Evolutionary conservation across 169 alveolate genomes (phyloP), one percentile per base, ranked within the genome.

Genomic region (Cryptosporidium muris): DNA sequence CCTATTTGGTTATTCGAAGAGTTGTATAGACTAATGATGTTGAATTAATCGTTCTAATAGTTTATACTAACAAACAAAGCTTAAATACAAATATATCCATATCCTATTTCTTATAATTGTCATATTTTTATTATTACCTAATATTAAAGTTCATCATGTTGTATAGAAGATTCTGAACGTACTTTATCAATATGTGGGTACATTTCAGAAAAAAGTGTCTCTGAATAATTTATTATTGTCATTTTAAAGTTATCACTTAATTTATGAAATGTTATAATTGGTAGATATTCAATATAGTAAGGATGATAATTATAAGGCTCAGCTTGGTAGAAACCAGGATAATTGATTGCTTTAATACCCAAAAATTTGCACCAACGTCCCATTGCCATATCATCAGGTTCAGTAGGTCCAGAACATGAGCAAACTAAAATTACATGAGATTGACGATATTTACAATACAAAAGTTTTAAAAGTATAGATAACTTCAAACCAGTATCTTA

Each of bases 321-420:
- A 56, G 85, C 85, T 47, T 74, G 85, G 34, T 74, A 54, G 14
- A 74, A 74, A 25, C 85, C 85, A 74, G 42, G 14, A 49, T 45
- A 74, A 38, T 74, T 74, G 0, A 53, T 74, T 54, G 85, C 85
- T 58, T 54, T 74, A 25, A 74, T 47, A 2, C 60, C 60, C 3
- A 74, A 62, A 60, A 12, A 58, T 43, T 60, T 74, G 45, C 54
- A 74, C 85, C 85, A 74, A 34, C 85, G 54, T 12, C 85, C 85
- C 42, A 74, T 66, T 2, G 85, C 85, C 85, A 74, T 74, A 60
- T 74, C 85, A 58, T 74, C 85, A 16, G 85, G 85, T 74, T 74
- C 85, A 12, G 42, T 64, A 11, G 85, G 68, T 14, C 45, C 43
- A 37, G 54, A 58, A 37, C 85, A 74, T n/a, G 60, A 45, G 34